Evolutionary conservation across 441 rosid species (phyloP), one percentile per base, ranked within the genome.

Genomic region (Melastoma candidum): DNA sequence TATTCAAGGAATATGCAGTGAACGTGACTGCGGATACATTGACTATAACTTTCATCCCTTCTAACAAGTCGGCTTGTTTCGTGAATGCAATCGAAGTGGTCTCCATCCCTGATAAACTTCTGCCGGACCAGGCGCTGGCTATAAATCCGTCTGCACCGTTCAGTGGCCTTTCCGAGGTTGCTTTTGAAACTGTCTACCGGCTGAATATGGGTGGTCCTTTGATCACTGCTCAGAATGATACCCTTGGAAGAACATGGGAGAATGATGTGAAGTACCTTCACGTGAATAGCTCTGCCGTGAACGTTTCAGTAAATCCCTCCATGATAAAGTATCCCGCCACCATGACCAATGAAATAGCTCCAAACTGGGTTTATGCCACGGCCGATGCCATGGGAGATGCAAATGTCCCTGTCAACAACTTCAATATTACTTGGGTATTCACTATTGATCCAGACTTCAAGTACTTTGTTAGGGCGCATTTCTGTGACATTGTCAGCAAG

Each of bases 361-460:
- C 98, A 7, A 81, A 82, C 71, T 64, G 64, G 90, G 93, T 93
- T 51, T 93, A 93, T 48, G 90, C 95, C 4, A 79, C 96, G 11
- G 93, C 99, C 46, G 93, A 83, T 57, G 71, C 79, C 59, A 93
- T 93, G 99, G 84, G 79, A 25, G 75, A 89, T 54, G 75, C 97
- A 3, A 83, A 84, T 63, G 95, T 84, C 3, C 54, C 95, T 39
- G 69, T 39, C 36, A 64, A 64, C 51, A 84, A 61, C 71, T 88
- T 88, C 93, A 93, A 93, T 63, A 75, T 93, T 1, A 85, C 97
- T 43, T 93, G 98, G 98, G 90, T 79, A 44, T 79, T 93, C 24
- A 45, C 64, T 29, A 86, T 86, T 14, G 74, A 84, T 49, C 88
- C 82, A 24, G 77, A 66, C 46, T 93, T 82, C 79, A 72, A 69